phyloP scores from a whole-genome alignment of 2,329 filamentous ascomycete species.

The Thielaviopsis populi region DNA sequence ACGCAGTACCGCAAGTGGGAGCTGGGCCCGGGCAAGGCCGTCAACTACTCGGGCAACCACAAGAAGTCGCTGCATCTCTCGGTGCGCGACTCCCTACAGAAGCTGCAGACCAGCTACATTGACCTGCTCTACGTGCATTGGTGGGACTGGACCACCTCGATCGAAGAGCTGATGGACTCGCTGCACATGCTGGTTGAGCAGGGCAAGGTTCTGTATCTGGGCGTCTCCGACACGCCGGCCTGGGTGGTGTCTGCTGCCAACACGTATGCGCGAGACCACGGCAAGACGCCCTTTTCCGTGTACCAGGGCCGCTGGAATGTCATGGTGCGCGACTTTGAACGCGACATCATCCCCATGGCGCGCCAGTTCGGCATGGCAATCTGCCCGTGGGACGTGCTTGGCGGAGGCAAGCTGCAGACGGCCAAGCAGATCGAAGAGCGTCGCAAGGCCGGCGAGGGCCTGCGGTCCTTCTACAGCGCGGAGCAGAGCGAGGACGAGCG shows the following conservation, averaged over 20 bases:
- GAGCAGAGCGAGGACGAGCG: conserved; percentile 33
- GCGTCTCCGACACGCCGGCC: conserved; percentile 27
- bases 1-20: conserved; percentile 30
- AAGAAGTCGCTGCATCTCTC: conserved; percentile 29
- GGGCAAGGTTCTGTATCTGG: conserved; percentile 30
- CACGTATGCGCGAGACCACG: conserved; percentile 25
- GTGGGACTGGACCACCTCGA: conserved; percentile 30
- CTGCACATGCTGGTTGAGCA: conserved; percentile 29
- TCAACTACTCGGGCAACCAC: conserved; percentile 32
- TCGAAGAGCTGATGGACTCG: conserved; percentile 30
- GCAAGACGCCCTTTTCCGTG: conserved; percentile 26
- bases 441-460: conserved; percentile 26
- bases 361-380: conserved; percentile 35
- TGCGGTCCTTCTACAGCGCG: conserved; percentile 21
- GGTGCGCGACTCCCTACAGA: conserved; percentile 29
- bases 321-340: conserved; percentile 25
- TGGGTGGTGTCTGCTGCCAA: conserved; percentile 29
- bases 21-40: conserved; percentile 25
- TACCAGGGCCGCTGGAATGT: conserved; percentile 29
- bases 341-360: conserved; percentile 31
- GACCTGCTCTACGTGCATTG: conserved; percentile 33
- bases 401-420: conserved; percentile 36
- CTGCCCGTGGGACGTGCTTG: conserved; percentile 44
- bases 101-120: conserved; percentile 32
- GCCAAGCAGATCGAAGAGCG: conserved; percentile 24